Base-by-base conservation (phyloP, 2,329 filamentous ascomycete genomes). In the Basipetospora chlamydospora region DNA sequence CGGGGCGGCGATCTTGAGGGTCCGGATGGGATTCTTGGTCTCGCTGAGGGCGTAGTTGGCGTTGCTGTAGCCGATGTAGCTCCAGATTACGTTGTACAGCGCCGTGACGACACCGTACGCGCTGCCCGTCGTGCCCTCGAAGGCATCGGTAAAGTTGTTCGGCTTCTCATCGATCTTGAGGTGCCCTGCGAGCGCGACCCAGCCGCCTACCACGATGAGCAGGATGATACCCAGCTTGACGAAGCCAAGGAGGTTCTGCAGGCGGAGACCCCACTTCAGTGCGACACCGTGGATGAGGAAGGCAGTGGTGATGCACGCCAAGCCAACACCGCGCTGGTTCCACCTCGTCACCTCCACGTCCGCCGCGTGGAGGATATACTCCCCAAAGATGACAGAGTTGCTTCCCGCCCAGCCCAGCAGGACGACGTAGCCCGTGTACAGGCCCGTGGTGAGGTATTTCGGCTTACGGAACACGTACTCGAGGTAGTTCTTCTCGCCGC, bases 71-170 rank as follows among this genome's bases (percentile, higher is more conserved):
- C 77, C 77, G 44, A 77, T 68, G 47, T 74, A 82, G 41, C 68
- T 74, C 68, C 76, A 81, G 47, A 81, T 76, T 42, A 81, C 75
- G 45, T 80, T 81, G 61, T 79, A 80, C 0, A 82, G 57, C 0
- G 77, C 75, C 1, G 72, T 80, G n/a, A 79, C 74, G 23, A 79
- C 64, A 33, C 73, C 73, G 43, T 81, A 81, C 2, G 73, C 67
- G 44, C 67, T 76, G 6, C 71, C 70, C 1, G 71, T 77, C 5
- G 77, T 80, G 7, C 77, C 77, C 32, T 67, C 64, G 43, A 81
- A 82, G 8, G 73, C 68, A 40, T 76, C 64, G 43, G 56, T 53
- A 48, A 81, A 78, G 58, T 76, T 80, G 49, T 74, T 54, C 5
- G 72, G 71, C 47, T 73, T 70, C 25, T 61, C 48, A 33, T 70